A percentile compares a stretch with the other conserved stretches of the same genome.
Conservation (phyloP, 176 grass and related monocot species). For the Hyparrhenia diplandra region DNA sequence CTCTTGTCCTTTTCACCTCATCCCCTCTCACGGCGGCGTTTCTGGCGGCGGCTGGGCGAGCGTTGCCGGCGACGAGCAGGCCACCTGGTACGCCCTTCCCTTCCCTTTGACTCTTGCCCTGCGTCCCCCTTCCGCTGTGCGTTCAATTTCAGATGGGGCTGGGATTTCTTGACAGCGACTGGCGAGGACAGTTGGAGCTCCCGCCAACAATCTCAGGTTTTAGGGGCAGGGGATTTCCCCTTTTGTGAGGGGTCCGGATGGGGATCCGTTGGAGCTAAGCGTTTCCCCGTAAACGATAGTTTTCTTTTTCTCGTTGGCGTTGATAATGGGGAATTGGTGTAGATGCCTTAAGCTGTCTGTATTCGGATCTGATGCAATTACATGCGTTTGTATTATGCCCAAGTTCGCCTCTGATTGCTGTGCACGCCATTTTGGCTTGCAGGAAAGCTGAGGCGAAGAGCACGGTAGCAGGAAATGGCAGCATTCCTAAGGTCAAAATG, state of each 20-base stretch:
- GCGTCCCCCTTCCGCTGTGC: neutral
- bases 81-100: neutral
- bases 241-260: too few species aligned
- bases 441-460: neutral
- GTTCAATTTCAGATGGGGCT: neutral
- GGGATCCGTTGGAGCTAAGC: too few species aligned
- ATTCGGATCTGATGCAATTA: neutral
- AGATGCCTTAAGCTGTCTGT: neutral
- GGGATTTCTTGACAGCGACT: neutral
- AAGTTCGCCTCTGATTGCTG: neutral
- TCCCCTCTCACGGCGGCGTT: neutral
- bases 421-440: neutral
- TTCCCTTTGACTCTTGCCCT: neutral
- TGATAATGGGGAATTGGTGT: neutral
- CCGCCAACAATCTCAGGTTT: neutral
- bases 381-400: neutral
- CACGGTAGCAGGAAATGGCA: constrained; percentile 22
- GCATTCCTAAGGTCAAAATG: constrained; percentile 50
- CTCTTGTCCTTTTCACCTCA: neutral
- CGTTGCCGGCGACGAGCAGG: neutral
- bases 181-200: neutral
- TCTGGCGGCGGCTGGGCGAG: neutral
- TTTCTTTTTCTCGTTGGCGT: neutral
- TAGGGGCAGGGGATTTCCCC: too few species aligned
- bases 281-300: too few species aligned